Evolutionary conservation across 2,329 filamentous ascomycete species (phyloP).

Genomic region (Fusarium subtropicale): DNA sequence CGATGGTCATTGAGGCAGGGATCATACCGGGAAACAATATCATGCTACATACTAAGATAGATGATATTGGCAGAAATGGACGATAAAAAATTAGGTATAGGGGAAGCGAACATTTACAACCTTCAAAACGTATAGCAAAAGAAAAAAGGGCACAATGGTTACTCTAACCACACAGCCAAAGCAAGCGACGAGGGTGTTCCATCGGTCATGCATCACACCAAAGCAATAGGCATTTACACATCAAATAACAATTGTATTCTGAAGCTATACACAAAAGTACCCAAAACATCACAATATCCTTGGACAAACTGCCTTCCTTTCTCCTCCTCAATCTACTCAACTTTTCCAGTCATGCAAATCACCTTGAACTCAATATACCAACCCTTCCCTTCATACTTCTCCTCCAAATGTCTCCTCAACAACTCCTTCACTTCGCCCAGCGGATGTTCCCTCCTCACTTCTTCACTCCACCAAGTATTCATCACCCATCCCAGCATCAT

Average conservation of each 20-base stretch:
- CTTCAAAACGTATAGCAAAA: neutral
- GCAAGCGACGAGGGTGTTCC: neutral
- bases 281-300: too few species aligned
- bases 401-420: slow-evolving; percentile 53
- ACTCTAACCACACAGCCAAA: neutral
- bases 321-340: slow-evolving; percentile 1
- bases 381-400: slow-evolving; percentile 52
- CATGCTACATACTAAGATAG: neutral
- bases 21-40: neutral
- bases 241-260: neutral
- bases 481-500: slow-evolving; percentile 57
- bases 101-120: neutral
- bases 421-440: slow-evolving; percentile 53
- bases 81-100: too few species aligned
- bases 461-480: slow-evolving; percentile 55
- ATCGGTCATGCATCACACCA: neutral
- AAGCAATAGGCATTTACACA: neutral
- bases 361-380: slow-evolving; percentile 45
- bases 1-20: neutral
- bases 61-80: neutral
- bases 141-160: neutral
- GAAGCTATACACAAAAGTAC: too few species aligned
- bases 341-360: slow-evolving; percentile 45
- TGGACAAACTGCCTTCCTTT: too few species aligned
- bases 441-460: slow-evolving; percentile 51